Evolutionary conservation across 352 stramenopile species (phyloP), one percentile per base, ranked within the genome.

Genomic region (Phytophthora ohioensis): DNA sequence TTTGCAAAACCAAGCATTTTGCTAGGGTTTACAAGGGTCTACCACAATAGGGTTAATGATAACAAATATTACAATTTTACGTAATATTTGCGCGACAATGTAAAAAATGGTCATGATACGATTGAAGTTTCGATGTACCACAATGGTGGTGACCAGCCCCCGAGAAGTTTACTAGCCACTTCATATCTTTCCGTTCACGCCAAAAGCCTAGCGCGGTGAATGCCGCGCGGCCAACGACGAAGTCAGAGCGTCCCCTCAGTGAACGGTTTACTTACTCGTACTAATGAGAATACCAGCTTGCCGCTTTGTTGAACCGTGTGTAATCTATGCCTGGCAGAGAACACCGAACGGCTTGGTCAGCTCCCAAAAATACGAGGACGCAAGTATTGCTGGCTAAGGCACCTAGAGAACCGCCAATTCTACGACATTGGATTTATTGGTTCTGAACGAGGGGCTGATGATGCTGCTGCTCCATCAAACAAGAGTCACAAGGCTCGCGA

Each of bases 301-400:
- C 36, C 27, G 27, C 46, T 53, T 0, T 53, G 36, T 6, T 53
- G 46, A 27, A 53, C 46, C 7, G 5, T 53, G 30, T 53, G 27
- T 27, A 53, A 53, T 36, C 21, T 53, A 5, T 53, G 46, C 36
- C 6, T 53, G 30, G 11, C 6, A 34, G 46, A 53, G 46, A 38
- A 53, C 30, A 53, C 27, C 2, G 27, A 53, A 15, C 17, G 46
- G 5, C 27, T 53, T 27, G 46, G 46, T 7, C 46, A 38, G 12
- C 46, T 8, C 27, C 27, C 5, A 27, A 38, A 11, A 9, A 11
- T 53, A 38, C 46, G 46, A 36, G 46, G 46, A 36, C 21, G 46
- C 9, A 53, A 53, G 36, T 21, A 35, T 38, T 53, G 36, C 27
- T 53, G 46, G 46, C 8, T 53, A 9, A 53, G 36, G 21, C 42